phyloP scores from a whole-genome alignment of 352 stramenopile genomes.

The Globisporangium okanoganense region DNA sequence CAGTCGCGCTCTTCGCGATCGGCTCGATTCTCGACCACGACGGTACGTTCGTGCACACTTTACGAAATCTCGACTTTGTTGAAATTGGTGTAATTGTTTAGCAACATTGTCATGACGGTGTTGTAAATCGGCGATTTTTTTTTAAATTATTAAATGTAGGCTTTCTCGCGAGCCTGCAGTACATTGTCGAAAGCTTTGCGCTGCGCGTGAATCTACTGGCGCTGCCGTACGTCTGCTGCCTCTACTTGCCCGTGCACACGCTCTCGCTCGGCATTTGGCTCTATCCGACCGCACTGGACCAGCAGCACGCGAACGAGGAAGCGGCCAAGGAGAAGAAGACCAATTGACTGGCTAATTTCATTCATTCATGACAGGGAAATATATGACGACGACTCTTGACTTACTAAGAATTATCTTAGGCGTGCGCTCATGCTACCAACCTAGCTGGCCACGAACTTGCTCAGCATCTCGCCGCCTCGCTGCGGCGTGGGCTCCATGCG shows the following conservation, averaged over 20 bases:
- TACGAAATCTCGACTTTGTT: neutral
- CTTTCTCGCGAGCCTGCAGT: slow-evolving; percentile 11
- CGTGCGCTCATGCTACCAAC: neutral
- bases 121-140: neutral
- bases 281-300: slow-evolving; percentile 15
- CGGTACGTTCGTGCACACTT: slow-evolving; percentile 13
- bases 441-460: slow-evolving; percentile 32
- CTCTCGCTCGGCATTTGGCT: slow-evolving; percentile 51
- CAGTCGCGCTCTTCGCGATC: slow-evolving; percentile 30
- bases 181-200: slow-evolving; percentile 47
- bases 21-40: slow-evolving; percentile 21
- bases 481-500: slow-evolving; percentile 41
- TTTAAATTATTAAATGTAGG: neutral
- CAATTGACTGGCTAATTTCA: neutral
- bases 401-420: neutral
- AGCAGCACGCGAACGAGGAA: neutral
- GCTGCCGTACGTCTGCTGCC: slow-evolving; percentile 59
- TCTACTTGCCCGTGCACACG: slow-evolving; percentile 71
- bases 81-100: neutral
- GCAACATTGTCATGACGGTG: neutral
- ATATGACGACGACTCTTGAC: neutral
- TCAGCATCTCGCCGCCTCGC: slow-evolving; percentile 39
- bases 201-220: slow-evolving; percentile 50
- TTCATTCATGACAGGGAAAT: neutral
- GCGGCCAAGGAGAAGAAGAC: slow-evolving; percentile 24